Evolutionary conservation across 495 filamentous ascomycete genomes (phyloP).

Genomic region (Talaromyces ruber): DNA sequence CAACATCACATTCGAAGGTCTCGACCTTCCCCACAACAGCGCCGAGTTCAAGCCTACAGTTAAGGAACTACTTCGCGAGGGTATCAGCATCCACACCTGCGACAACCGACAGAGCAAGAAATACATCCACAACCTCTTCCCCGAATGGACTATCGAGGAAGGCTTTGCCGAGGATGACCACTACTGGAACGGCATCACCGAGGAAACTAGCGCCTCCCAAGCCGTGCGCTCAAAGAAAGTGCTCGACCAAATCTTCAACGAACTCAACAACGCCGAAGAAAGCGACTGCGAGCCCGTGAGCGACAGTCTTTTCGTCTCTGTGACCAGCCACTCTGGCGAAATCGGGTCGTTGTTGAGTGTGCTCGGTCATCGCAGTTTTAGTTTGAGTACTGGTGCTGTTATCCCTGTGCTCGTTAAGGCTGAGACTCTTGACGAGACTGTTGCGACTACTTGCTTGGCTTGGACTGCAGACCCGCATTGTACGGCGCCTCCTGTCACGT

Average conservation of each 20-base stretch:
- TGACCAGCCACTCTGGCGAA: conserved; percentile 63
- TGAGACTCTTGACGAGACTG: conserved; percentile 19
- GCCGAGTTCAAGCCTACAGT: conserved; percentile 50
- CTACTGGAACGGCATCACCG: conserved; percentile 48
- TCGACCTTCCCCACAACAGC: conserved; percentile 36
- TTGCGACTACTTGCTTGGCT: conserved; percentile 23
- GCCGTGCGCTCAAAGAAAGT: conserved; percentile 43
- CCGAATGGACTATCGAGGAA: conserved; percentile 50
- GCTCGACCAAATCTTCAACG: conserved; percentile 54
- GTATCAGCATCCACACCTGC: conserved; percentile 69
- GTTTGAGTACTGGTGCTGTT: conserved; percentile 55
- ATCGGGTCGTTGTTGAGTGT: conserved; percentile 49
- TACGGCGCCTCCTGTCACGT: conserved; percentile 38
- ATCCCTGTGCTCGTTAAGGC: conserved; percentile 63
- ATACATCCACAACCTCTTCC: conserved; percentile 50
- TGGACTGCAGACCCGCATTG: conserved; percentile 43
- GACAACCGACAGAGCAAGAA: conserved; percentile 54
- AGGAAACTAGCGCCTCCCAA: conserved; percentile 47
- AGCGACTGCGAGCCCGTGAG: not conserved
- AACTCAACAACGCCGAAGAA: conserved; percentile 21
- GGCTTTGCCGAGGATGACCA: conserved; percentile 55
- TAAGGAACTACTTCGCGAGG: conserved; percentile 66
- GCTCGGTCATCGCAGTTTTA: conserved; percentile 53
- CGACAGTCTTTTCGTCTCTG: conserved; percentile 47
- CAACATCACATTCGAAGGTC: conserved; percentile 48